A percentile compares a stretch with the other conserved stretches of the same genome.
Evolutionary conservation across 192 early-diverging fungal genomes (phyloP).

Genomic region (Phycomyces blakesleeanus): DNA sequence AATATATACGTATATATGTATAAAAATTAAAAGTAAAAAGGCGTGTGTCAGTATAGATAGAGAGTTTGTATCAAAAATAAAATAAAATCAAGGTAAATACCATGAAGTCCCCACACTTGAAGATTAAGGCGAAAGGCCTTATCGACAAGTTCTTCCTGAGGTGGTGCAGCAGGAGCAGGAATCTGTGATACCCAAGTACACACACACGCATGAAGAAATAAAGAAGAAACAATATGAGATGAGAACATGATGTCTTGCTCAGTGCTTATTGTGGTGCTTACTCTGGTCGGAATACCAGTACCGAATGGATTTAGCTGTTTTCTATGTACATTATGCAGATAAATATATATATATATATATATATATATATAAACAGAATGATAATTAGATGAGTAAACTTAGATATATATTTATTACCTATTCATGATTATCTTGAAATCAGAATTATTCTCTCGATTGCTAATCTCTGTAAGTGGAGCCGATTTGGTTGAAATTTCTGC

Average conservation of each 20-base stretch:
- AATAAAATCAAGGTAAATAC: too few relatives aligned
- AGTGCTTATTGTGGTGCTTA: background rate
- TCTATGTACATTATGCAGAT: background rate
- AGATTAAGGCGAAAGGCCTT: slow-evolving; percentile 10
- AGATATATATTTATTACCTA: background rate
- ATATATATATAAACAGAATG: background rate
- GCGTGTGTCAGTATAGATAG: too few relatives aligned
- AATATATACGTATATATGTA: too few relatives aligned
- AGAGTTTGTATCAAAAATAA: too few relatives aligned
- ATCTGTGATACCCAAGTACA: background rate
- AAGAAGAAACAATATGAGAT: background rate
- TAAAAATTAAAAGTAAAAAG: too few relatives aligned
- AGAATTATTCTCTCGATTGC: too few relatives aligned
- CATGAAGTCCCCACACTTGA: slow-evolving; percentile 15
- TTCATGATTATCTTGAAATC: background rate
- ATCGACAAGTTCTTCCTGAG: slow-evolving; percentile 24
- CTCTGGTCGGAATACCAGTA: background rate
- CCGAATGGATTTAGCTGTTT: background rate
- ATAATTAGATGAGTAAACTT: background rate
- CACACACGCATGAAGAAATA: background rate
- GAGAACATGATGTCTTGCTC: background rate
- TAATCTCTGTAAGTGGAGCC: background rate
- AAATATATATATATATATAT: background rate
- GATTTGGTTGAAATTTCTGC: background rate
- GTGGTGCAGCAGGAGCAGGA: background rate